A percentile compares a stretch with the other conserved stretches of the same genome.
These are phyloP conservation scores for Corymbia maculata DNA, from an alignment of 345 rosid species.

Conservation along the genomic window DNA sequence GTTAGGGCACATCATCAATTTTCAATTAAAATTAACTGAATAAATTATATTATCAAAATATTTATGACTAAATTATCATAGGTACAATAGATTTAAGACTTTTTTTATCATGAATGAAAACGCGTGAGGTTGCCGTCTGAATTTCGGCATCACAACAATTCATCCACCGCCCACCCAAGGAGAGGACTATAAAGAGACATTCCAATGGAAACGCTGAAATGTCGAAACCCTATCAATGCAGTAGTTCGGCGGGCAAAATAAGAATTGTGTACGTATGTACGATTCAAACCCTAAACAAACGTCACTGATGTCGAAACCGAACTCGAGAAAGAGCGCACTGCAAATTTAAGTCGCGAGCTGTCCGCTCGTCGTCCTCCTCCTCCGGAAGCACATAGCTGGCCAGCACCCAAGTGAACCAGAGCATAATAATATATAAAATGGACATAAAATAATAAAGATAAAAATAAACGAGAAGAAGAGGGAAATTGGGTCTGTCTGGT, in stretches of 20 bases:
- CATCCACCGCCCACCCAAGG: neutral
- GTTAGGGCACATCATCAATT: too few species aligned
- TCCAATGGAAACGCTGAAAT: neutral
- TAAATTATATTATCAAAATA: accelerated
- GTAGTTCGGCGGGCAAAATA: neutral
- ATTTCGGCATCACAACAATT: neutral
- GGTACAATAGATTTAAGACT: accelerated
- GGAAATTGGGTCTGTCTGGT: neutral
- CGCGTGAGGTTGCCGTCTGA: neutral
- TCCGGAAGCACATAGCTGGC: neutral
- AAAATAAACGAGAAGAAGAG: neutral
- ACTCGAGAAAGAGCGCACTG: neutral
- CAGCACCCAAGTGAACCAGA: neutral
- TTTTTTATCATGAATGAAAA: neutral
- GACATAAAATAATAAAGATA: too few species aligned
- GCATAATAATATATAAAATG: too few species aligned
- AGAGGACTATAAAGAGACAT: neutral
- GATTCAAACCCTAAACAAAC: neutral
- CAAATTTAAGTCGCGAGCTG: neutral
- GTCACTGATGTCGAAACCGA: neutral
- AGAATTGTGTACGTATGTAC: neutral
- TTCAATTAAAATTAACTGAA: accelerated
- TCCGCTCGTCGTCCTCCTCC: neutral
- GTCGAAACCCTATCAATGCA: neutral
- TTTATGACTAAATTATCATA: accelerated